These are phyloP conservation scores for Neonectria neomacrospora DNA, from an alignment of 2,329 filamentous ascomycete genomes.

Conservation along the genomic window DNA sequence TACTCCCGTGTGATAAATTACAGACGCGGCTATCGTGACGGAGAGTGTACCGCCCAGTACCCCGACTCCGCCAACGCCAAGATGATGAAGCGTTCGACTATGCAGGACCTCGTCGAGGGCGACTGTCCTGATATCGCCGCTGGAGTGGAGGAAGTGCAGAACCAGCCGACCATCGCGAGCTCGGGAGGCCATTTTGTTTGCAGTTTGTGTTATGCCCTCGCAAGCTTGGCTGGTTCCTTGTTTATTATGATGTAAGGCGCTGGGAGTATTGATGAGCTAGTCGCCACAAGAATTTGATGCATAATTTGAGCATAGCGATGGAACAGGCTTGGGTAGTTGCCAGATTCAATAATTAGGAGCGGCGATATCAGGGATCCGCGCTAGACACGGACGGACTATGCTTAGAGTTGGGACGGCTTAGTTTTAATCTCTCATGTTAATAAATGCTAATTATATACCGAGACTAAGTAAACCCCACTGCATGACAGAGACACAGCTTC, in stretches of 20 bases:
- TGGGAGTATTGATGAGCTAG: background rate
- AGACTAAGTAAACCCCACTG: too few relatives aligned
- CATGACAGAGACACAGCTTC: too few relatives aligned
- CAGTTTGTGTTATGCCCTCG: background rate
- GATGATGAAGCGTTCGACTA: constrained; percentile 32
- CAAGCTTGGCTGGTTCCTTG: background rate
- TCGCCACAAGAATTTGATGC: background rate
- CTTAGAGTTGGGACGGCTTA: too few relatives aligned
- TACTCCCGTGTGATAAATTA: constrained; percentile 37
- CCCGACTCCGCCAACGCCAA: constrained; percentile 3
- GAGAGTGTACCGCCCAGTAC: constrained; percentile 33
- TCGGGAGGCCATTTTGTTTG: background rate
- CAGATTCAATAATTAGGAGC: background rate
- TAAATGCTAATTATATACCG: too few relatives aligned
- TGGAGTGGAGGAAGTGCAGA: constrained; percentile 14
- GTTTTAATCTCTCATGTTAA: too few relatives aligned
- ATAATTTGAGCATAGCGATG: background rate
- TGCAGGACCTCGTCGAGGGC: constrained; percentile 41
- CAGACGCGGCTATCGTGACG: constrained; percentile 33
- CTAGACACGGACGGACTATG: too few relatives aligned
- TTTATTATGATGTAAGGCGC: constrained; percentile 9
- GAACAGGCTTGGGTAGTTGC: background rate
- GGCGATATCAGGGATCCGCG: background rate
- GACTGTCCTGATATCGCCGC: constrained; percentile 33
- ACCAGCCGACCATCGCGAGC: constrained; percentile 12